phyloP scores from a whole-genome alignment of 2,329 filamentous ascomycete genomes.

The Cladobotryum protrusum region DNA sequence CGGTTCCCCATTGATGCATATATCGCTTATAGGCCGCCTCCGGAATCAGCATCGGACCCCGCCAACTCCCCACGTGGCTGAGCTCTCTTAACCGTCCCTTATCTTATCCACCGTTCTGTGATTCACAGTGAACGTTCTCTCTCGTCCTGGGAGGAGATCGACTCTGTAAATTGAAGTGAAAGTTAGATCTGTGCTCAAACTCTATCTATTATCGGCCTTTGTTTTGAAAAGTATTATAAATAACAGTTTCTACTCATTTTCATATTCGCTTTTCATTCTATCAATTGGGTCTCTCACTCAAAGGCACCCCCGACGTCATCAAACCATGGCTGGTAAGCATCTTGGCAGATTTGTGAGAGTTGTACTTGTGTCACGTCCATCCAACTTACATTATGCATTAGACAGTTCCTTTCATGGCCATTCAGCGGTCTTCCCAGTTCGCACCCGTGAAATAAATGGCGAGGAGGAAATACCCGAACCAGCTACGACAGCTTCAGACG shows the following conservation, averaged over 20 bases:
- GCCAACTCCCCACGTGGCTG: conserved; percentile 6
- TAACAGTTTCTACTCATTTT: no score
- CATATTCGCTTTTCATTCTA: no score
- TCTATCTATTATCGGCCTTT: no score
- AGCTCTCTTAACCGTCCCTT: not conserved
- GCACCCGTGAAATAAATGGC: conserved; percentile 25
- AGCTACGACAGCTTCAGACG: conserved; percentile 17
- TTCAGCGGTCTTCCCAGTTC: conserved; percentile 16
- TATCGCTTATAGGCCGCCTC: conserved; percentile 21
- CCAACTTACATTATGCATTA: not conserved
- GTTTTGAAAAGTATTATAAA: no score
- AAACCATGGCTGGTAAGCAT: conserved; percentile 7
- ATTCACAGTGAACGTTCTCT: not conserved
- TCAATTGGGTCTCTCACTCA: no score
- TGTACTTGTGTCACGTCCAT: no score
- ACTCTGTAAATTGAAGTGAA: not conserved
- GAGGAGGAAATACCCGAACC: conserved; percentile 21
- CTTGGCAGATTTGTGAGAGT: no score
- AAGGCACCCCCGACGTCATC: no score
- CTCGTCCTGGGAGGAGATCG: no score
- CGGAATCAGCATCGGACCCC: conserved; percentile 13
- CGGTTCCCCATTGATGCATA: conserved; percentile 18
- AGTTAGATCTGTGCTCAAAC: no score
- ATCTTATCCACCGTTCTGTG: not conserved
- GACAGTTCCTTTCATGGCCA: conserved; percentile 5